Conservation (phyloP, 805 yeast genomes). For the Wickerhamomyces strasburgensis region DNA sequence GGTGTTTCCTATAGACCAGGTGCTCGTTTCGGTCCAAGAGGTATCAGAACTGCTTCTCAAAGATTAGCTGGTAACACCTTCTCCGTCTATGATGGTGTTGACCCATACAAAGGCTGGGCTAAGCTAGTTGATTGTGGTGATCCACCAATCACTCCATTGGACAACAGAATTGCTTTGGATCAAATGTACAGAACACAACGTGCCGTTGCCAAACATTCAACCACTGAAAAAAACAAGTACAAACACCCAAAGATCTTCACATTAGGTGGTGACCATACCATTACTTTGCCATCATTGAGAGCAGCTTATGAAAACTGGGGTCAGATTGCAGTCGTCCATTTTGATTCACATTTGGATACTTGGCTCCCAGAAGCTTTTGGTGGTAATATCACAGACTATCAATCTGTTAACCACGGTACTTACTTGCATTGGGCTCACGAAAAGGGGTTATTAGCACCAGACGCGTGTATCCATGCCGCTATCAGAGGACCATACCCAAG, state of each 20-base stretch:
- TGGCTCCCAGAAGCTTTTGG: constrained; percentile 63
- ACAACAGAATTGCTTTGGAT: constrained; percentile 54
- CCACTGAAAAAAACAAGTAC: constrained; percentile 26
- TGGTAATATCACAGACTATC: constrained; percentile 56
- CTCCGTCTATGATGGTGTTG: constrained; percentile 49
- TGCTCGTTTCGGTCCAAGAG: constrained; percentile 48
- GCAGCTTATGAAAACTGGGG: constrained; percentile 45
- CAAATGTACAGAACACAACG: constrained; percentile 51
- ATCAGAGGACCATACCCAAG: constrained; percentile 57
- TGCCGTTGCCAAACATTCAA: constrained; percentile 36
- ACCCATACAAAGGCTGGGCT: constrained; percentile 51
- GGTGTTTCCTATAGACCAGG: constrained; percentile 50
- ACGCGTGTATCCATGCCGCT: constrained; percentile 56
- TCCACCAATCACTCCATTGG: constrained; percentile 59
- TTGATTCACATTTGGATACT: constrained; percentile 67
- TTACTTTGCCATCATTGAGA: constrained; percentile 43
- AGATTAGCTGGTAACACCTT: constrained; percentile 35
- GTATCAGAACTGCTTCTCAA: constrained; percentile 42
- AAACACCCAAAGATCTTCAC: constrained; percentile 37
- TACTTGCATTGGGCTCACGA: constrained; percentile 68
- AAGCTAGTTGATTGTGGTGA: constrained; percentile 57
- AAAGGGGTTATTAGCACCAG: constrained; percentile 48
- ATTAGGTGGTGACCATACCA: constrained; percentile 53
- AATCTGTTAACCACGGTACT: constrained; percentile 62
- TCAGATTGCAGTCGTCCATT: constrained; percentile 44